phyloP scores from a whole-genome alignment of 306 rosid species.

The Inga leiocalycina region DNA sequence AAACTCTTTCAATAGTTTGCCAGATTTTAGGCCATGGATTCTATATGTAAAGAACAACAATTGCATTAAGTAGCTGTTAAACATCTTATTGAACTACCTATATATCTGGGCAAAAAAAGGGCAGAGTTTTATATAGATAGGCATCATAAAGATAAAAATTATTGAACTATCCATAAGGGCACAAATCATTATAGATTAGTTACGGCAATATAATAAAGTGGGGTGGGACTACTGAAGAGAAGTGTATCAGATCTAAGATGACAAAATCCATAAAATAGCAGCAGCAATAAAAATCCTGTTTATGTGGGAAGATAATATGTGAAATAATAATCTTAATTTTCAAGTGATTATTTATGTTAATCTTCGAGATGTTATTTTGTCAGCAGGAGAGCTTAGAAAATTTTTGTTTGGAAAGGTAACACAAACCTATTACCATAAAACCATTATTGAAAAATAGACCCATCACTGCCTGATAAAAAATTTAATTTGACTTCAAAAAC shows the following conservation, averaged over 20 bases:
- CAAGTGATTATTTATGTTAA: neutral
- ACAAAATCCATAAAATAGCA: neutral
- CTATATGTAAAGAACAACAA: constrained; percentile 42
- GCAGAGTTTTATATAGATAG: neutral
- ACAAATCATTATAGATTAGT: neutral
- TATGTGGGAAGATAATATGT: neutral
- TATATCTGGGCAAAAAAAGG: neutral
- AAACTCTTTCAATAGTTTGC: constrained; percentile 92
- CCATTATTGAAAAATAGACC: neutral
- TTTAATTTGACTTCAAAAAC: neutral
- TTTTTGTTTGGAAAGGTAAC: neutral
- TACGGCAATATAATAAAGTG: neutral
- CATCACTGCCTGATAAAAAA: neutral
- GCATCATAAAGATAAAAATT: neutral
- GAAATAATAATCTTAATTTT: neutral
- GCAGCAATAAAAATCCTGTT: neutral
- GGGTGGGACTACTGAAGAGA: neutral
- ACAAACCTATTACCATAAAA: neutral
- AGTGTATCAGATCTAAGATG: neutral
- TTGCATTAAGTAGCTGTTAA: constrained; percentile 27
- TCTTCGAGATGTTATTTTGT: neutral
- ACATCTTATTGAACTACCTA: constrained; percentile 4
- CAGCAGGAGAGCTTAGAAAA: neutral
- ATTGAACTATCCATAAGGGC: neutral
- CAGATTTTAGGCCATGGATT: constrained; percentile 95